These are phyloP conservation scores for Tulasnella sp. DNA, from an alignment of 768 basidiomycete species.

Conservation along the genomic window DNA sequence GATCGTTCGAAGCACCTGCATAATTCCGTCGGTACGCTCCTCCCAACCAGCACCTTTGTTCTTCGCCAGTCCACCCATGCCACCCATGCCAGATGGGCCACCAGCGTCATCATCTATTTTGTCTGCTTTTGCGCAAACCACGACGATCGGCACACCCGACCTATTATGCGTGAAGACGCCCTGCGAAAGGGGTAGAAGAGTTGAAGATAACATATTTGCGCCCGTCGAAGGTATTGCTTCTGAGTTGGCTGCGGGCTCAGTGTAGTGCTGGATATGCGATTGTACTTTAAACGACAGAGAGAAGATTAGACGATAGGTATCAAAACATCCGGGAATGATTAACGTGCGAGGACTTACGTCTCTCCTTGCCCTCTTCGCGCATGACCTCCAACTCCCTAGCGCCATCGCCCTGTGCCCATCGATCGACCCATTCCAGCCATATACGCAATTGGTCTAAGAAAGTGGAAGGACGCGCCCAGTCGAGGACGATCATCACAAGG, in stretches of 20 bases:
- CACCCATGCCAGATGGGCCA: slow-evolving; percentile 55
- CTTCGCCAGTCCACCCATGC: slow-evolving; percentile 72
- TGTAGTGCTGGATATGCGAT: slow-evolving; percentile 79
- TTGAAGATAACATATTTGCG: slow-evolving; percentile 45
- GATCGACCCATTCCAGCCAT: slow-evolving; percentile 82
- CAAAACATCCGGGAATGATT: neutral
- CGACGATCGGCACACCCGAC: slow-evolving; percentile 75
- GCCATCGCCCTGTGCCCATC: slow-evolving; percentile 60
- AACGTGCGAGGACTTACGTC: slow-evolving; percentile 42
- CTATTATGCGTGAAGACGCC: slow-evolving; percentile 82
- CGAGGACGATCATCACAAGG: slow-evolving; percentile 72
- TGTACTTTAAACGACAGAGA: slow-evolving; percentile 48
- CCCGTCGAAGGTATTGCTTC: slow-evolving; percentile 42
- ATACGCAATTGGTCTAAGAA: slow-evolving; percentile 75
- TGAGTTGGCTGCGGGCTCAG: slow-evolving; percentile 49
- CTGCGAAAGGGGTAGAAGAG: slow-evolving; percentile 69
- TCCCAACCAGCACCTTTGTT: slow-evolving; percentile 91
- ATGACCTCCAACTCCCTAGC: slow-evolving; percentile 61
- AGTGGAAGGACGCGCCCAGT: slow-evolving; percentile 92
- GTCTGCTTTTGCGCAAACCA: slow-evolving; percentile 89
- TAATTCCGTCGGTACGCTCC: slow-evolving; percentile 86
- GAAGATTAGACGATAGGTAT: no score
- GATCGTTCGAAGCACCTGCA: slow-evolving; percentile 88
- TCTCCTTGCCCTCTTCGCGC: slow-evolving; percentile 71
- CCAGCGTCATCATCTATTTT: slow-evolving; percentile 76